Evolutionary conservation across 257 asterid species (phyloP).

Genomic region (Nicotiana obtusifolia): DNA sequence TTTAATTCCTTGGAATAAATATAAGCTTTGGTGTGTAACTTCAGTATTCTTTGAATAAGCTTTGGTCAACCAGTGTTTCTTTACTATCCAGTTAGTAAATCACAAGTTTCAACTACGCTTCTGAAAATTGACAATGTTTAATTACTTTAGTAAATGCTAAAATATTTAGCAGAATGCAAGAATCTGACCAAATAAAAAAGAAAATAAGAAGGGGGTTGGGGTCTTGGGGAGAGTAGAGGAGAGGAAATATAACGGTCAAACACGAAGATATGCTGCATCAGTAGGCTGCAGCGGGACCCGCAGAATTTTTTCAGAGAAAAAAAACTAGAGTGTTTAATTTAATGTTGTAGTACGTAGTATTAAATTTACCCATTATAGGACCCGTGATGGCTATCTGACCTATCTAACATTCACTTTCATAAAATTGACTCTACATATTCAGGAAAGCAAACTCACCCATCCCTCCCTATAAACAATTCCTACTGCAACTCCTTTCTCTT

Average conservation of each 20-base stretch:
- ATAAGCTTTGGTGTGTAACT: too few relatives aligned
- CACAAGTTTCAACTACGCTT: too few relatives aligned
- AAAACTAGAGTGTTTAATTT: not conserved
- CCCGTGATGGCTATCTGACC: slow-evolving; percentile 8
- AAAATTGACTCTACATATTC: not conserved
- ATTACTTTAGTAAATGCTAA: too few relatives aligned
- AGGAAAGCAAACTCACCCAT: not conserved
- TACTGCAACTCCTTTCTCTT: not conserved
- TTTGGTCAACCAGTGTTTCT: too few relatives aligned
- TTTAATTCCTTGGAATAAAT: too few relatives aligned
- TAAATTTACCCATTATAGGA: not conserved
- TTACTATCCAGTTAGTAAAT: too few relatives aligned
- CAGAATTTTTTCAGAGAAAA: too few relatives aligned
- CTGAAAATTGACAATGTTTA: too few relatives aligned
- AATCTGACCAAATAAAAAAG: too few relatives aligned
- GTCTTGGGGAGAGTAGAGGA: not conserved
- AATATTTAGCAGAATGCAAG: too few relatives aligned
- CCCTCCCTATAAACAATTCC: not conserved
- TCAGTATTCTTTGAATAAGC: too few relatives aligned
- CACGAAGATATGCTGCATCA: not conserved
- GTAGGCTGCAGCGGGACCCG: too few relatives aligned
- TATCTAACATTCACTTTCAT: not conserved
- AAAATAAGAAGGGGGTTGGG: not conserved
- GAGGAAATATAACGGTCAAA: not conserved
- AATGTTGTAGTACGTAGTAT: not conserved